phyloP scores from a whole-genome alignment of 805 yeast genomes.

The Teunomyces panamensis region DNA sequence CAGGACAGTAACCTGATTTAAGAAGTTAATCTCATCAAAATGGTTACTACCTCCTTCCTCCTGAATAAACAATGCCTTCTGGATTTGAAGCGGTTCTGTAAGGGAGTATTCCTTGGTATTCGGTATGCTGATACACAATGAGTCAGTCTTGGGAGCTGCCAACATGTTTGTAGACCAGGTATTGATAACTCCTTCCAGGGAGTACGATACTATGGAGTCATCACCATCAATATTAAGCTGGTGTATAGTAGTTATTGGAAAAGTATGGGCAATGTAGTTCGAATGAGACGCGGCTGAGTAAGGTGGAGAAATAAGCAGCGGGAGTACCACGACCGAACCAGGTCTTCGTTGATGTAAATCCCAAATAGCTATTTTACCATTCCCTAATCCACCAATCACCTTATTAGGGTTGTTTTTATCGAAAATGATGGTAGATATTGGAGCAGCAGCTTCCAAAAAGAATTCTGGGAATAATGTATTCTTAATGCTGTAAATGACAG shows the following conservation, averaged over 20 bases:
- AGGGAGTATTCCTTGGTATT: constrained; percentile 7
- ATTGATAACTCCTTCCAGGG: constrained; percentile 27
- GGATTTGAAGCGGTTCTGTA: constrained; percentile 7
- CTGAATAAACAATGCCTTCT: constrained; percentile 4
- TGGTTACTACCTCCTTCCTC: background rate
- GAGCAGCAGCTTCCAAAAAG: constrained; percentile 39
- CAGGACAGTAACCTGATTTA: constrained; percentile 19
- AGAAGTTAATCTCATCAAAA: constrained; percentile 10
- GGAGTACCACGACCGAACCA: constrained; percentile 15
- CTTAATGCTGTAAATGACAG: constrained; percentile 10
- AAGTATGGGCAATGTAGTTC: constrained; percentile 14
- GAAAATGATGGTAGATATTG: constrained; percentile 39
- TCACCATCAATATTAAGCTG: constrained; percentile 20
- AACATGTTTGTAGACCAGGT: constrained; percentile 34
- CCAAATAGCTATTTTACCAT: constrained; percentile 55
- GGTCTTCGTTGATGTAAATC: constrained; percentile 26
- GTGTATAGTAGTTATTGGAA: constrained; percentile 20
- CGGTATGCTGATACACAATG: constrained; percentile 11
- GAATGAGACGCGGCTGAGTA: constrained; percentile 11
- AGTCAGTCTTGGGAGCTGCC: constrained; percentile 24
- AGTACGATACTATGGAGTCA: constrained; percentile 18
- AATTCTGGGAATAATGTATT: constrained; percentile 28
- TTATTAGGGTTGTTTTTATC: constrained; percentile 35
- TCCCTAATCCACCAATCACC: constrained; percentile 47
- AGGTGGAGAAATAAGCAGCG: constrained; percentile 20